Evolutionary conservation across 768 basidiomycete genomes (phyloP).

Genomic region (Pleurotus tuoliensis): DNA sequence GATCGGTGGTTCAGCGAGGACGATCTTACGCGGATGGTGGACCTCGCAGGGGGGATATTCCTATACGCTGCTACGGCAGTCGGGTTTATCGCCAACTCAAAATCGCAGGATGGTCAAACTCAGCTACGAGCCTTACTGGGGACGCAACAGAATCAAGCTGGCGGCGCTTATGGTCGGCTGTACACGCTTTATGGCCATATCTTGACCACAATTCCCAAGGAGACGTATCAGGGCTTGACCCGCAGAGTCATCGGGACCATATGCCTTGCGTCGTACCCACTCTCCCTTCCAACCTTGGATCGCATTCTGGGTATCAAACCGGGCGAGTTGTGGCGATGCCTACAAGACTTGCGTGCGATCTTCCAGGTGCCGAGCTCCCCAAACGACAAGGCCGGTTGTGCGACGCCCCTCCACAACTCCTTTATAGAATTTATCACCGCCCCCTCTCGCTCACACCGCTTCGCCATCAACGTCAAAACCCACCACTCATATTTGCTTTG

Average conservation of each 20-base stretch:
- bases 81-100: not conserved
- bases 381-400: not conserved
- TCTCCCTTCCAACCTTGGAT: not conserved
- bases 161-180: slow-evolving; percentile 2
- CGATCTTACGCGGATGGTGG: not conserved
- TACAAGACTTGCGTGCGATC: slow-evolving; percentile 1
- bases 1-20: slow-evolving; percentile 5
- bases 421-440: not conserved
- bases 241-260: slow-evolving; percentile 8
- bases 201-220: not conserved
- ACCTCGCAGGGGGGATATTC: slow-evolving; percentile 1
- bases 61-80: slow-evolving; percentile 7
- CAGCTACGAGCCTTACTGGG: slow-evolving; percentile 3
- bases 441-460: not conserved
- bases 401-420: not conserved
- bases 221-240: not conserved
- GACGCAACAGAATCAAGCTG: not conserved
- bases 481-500: slow-evolving; percentile 8
- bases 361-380: not conserved
- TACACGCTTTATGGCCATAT: slow-evolving; percentile 13
- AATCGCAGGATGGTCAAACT: not conserved
- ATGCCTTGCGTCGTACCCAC: not conserved
- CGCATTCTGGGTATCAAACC: not conserved
- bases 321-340: not conserved
- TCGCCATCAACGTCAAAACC: not conserved